Evolutionary conservation across 495 filamentous ascomycete genomes (phyloP), one percentile per base, ranked within the genome.

Genomic region (Evernia prunastri): DNA sequence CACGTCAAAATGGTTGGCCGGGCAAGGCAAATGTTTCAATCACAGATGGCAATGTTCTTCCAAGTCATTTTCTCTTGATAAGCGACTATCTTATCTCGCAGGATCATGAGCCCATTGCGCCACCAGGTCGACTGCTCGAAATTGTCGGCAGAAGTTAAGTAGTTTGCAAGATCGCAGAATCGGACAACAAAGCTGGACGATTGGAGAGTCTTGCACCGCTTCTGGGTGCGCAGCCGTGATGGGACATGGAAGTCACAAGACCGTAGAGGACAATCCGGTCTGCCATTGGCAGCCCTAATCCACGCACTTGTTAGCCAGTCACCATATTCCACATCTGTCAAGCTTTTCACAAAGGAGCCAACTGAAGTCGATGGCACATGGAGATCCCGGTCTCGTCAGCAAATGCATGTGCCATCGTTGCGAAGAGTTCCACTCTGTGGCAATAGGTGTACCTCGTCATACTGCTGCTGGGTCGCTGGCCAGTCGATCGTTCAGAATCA

Each of bases 31-130:
- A 35, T 58, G 40, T 29, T 42, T 63, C 40, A 23, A 36, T 29
- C 49, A 42, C 29, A 25, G 23, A 13, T 29, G 23, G 20, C 20
- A 29, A 36, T 37, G 13, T 42, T 53, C 7, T 29, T n/a, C n/a
- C 1, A n/a, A n/a, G 35, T 9, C 23, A 25, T 40, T 36, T 36
- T 37, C 23, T 29, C n/a, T 36, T 54, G 29, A 29, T 15, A 54
- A 23, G 47, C 60, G 60, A 51, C 47, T 54, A 62, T 56, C 60
- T 62, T 62, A 62, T 62, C 60, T 60, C 18, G 40, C n/a, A n/a
- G 43, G n/a, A n/a, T 20, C 23, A 18, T 39, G 53, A 36, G 40
- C 35, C 60, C 60, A 56, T 61, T 35, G 60, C 60, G 60, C 60
- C 60, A 39, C 39, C 60, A 61, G 23, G 23, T 27, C 47, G 35